Base-by-base conservation (phyloP, 1,284 basidiomycete species). In the Fistulinella staudtii region DNA sequence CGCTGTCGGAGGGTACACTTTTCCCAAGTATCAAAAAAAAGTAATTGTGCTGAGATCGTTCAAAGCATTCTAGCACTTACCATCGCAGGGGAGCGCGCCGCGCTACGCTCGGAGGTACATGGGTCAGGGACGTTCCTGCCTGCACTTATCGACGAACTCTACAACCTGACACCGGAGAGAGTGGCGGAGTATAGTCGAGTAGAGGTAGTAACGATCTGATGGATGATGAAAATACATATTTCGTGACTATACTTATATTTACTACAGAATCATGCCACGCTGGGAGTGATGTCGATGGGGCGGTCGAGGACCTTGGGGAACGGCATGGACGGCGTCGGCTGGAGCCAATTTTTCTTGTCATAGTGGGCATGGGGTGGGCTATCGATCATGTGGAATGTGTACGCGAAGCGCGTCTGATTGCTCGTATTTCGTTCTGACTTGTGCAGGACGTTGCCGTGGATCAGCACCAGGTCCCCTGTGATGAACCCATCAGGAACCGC, bases 361-460 rank as follows among this genome's bases (percentile, higher is more conserved):
- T 89, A 90, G 37, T 59, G 56, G 1, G 81, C 84, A 53, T 78
- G 62, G 1, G 81, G 78, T 8, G 78, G 68, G 1, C 80, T 78
- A 43, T 90, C 88, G 36, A 90, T 82, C 85, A 89, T 93, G 60
- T 96, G 93, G 68, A 96, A 96, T 1, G 93, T 95, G 63, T 95
- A 96, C 28, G 92, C 92, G 57, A 89, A 90, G 15, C 93, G 79
- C 2, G 89, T 92, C 57, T 73, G 73, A 45, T 63, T 70, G 60
- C 75, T 85, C 13, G 72, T 84, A 58, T 90, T 96, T 39, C 79
- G 77, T 60, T 90, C 88, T 0, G 89, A 92, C 65, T 88, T 90
- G 71, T 97, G 93, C 53, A 95, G 69, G 2, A 93, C 89, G 36
- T 77, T 82, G 0, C 93, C 93, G 56, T 96, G 92, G 34, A 96